phyloP scores from a whole-genome alignment of 495 filamentous ascomycete genomes.

The Diplogelasinospora grovesii region DNA sequence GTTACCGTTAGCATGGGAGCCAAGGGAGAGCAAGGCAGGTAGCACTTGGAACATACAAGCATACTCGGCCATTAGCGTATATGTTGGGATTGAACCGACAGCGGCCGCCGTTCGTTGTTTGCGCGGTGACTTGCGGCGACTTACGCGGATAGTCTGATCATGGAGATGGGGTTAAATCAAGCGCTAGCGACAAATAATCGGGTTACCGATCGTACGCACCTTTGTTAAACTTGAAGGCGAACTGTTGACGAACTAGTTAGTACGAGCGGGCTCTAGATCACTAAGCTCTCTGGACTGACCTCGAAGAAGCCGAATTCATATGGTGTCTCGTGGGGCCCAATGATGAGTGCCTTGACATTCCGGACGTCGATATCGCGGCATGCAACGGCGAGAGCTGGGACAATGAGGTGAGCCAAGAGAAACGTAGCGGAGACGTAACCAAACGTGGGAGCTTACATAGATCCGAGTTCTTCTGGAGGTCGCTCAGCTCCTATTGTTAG shows the following conservation, averaged over 20 bases:
- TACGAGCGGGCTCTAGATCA: neutral
- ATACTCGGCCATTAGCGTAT: slow-evolving; percentile 85
- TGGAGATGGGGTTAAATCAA: neutral
- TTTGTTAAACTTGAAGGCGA: slow-evolving; percentile 59
- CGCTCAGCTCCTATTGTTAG: slow-evolving; percentile 62
- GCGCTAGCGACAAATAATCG: neutral
- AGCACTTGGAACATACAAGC: slow-evolving; percentile 75
- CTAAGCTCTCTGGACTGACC: slow-evolving; percentile 40
- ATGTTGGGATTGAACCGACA: slow-evolving; percentile 97
- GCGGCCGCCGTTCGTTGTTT: slow-evolving; percentile 80
- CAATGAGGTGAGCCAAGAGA: neutral
- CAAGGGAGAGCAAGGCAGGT: neutral
- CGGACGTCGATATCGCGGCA: slow-evolving; percentile 83
- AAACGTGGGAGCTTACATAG: slow-evolving; percentile 70
- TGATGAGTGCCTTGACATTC: slow-evolving; percentile 79
- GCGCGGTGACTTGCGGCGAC: slow-evolving; percentile 64
- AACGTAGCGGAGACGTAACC: neutral
- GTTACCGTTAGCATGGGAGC: slow-evolving; percentile 11
- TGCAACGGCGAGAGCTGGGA: slow-evolving; percentile 71
- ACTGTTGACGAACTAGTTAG: slow-evolving; percentile 44
- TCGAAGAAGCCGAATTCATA: slow-evolving; percentile 98
- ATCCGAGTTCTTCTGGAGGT: slow-evolving; percentile 73
- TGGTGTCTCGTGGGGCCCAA: slow-evolving; percentile 89
- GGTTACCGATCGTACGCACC: slow-evolving; percentile 31
- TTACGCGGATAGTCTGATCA: slow-evolving; percentile 76